Percentiles rank a stretch among this genome's conserved stretches.
These are phyloP conservation scores for Saksenaea vasiformis DNA, from an alignment of 371 early-diverging fungal genomes.

Conservation along the genomic window DNA sequence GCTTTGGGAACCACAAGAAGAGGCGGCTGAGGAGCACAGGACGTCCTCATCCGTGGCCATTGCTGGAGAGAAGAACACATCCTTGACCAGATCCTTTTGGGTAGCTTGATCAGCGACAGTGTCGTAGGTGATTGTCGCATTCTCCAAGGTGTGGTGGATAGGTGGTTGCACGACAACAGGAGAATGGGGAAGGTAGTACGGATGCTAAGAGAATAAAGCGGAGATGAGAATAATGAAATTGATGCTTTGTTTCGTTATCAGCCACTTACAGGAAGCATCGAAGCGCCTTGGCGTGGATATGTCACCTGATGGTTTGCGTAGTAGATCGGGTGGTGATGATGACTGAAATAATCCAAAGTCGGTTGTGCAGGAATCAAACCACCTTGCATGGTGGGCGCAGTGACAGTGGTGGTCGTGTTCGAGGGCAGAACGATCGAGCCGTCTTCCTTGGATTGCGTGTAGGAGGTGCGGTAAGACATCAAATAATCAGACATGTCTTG, in stretches of 20 bases:
- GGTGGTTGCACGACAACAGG: constrained; percentile 18
- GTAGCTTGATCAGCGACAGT: constrained; percentile 20
- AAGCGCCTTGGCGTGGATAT: constrained; percentile 4
- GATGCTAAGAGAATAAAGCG: constrained; percentile 8
- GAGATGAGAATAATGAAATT: constrained; percentile 6
- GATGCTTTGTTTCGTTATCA: background rate
- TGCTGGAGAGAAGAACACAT: constrained; percentile 50
- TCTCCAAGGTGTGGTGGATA: constrained; percentile 51
- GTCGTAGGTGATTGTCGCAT: constrained; percentile 52
- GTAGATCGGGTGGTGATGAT: background rate
- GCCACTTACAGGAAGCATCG: constrained; percentile 7
- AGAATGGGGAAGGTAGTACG: constrained; percentile 7
- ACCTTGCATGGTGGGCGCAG: background rate
- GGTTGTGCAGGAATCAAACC: background rate
- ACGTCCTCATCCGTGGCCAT: constrained; percentile 21
- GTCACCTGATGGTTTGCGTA: constrained; percentile 4
- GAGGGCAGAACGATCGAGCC: background rate
- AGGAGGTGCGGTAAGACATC: background rate
- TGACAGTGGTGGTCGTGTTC: background rate
- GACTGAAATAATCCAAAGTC: background rate
- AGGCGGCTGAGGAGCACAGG: constrained; percentile 23
- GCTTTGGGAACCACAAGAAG: constrained; percentile 17
- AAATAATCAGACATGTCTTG: constrained; percentile 1
- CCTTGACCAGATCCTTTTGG: constrained; percentile 48
- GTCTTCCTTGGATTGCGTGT: background rate